Evolutionary conservation across 2,329 filamentous ascomycete species (phyloP).

Genomic region (Aspergillus versicolor): DNA sequence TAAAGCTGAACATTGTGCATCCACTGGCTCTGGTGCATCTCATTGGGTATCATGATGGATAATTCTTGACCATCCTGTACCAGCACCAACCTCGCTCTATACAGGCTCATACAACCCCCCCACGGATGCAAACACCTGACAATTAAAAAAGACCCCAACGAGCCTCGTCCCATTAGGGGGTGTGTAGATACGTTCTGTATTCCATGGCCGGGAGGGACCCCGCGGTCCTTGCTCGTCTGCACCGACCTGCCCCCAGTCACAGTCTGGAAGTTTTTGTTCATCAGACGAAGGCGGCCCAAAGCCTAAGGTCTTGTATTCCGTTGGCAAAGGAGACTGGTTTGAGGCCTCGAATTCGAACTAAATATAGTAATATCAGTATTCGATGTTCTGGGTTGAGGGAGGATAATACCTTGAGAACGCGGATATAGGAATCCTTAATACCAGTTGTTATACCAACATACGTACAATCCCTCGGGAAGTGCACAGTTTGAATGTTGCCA

Average conservation of each 20-base stretch:
- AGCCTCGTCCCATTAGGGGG: slow-evolving; percentile 5
- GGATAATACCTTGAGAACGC: background rate
- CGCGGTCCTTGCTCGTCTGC: too few relatives aligned
- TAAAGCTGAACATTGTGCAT: too few relatives aligned
- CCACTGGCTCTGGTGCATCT: too few relatives aligned
- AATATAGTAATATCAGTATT: background rate
- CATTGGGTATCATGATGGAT: too few relatives aligned
- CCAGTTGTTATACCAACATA: background rate
- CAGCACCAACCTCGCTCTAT: too few relatives aligned
- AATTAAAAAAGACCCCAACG: slow-evolving; percentile 6
- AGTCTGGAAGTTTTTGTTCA: background rate
- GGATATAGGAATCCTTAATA: background rate
- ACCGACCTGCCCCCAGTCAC: background rate
- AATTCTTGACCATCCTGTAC: too few relatives aligned
- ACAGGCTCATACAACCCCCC: slow-evolving; percentile 9
- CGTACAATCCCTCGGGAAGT: background rate
- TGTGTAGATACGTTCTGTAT: background rate
- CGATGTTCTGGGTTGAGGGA: background rate
- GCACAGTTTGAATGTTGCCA: background rate
- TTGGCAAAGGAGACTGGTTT: too few relatives aligned
- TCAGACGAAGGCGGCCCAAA: background rate
- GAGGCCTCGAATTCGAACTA: background rate
- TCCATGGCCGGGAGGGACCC: too few relatives aligned
- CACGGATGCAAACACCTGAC: background rate
- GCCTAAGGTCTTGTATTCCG: background rate